Evolutionary conservation across 192 early-diverging fungal species (phyloP), one percentile per base, ranked within the genome.

Genomic region (Cladochytrium replicatum): DNA sequence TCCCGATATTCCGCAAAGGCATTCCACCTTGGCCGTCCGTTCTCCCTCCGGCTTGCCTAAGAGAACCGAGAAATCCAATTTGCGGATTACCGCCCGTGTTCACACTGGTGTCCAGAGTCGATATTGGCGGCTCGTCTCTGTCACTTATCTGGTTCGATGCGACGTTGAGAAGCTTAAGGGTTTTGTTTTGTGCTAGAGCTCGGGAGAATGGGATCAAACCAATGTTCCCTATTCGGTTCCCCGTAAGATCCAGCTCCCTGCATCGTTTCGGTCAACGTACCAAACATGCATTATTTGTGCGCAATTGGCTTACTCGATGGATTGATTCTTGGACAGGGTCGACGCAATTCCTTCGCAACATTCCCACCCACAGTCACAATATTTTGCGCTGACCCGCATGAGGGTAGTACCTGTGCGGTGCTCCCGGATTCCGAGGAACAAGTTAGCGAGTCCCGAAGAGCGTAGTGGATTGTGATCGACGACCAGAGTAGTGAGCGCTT

Each of bases 381-480:
- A 68, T 43, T 52, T 30, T 22, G 59, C 47, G 34, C 66, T 68
- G 25, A 49, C 31, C 43, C 25, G 42, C 29, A 29, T 31, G 27
- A 68, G 31, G 8, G 31, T 32, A 17, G 55, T 22, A 4, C 34
- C 34, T 13, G 13, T 13, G 13, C 17, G 13, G 17, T 37, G 13
- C 26, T 52, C 57, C 15, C 46, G 32, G 5, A 68, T 47, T 1
- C 61, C 66, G 11, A 15, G 34, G 32, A 61, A 68, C 4, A 68
- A 29, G 4, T 45, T 34, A 0, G 38, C 43, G 30, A 58, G 34
- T 19, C 66, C 66, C 23, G 32, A 24, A 21, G 45, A 15, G 22
- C 61, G 57, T 4, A 68, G 32, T 26, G 61, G 61, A 34, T 68
- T 68, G 38, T 68, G 66, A 29, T 68, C 66, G 3, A 61, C 26